A percentile compares a stretch with the other conserved stretches of the same genome.
phyloP scores from a whole-genome alignment of 2,329 filamentous ascomycete species.

The Nothopassalora personata region DNA sequence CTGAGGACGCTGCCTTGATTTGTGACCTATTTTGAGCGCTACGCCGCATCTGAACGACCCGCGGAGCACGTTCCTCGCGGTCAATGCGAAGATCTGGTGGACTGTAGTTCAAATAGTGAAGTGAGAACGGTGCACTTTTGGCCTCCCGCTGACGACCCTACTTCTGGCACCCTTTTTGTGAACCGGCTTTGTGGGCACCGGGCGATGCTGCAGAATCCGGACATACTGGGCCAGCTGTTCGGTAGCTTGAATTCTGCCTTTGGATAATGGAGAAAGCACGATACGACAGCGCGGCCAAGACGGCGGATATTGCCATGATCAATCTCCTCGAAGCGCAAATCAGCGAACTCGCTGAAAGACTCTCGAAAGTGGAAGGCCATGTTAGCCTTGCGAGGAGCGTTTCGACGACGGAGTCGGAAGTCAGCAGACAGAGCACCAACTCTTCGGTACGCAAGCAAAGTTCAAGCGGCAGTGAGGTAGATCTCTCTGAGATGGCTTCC shows the following conservation, averaged over 20 bases:
- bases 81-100: not conserved
- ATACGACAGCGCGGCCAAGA: not conserved
- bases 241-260: not conserved
- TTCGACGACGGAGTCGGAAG: not conserved
- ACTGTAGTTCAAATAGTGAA: not conserved
- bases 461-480: not conserved
- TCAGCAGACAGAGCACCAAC: slow-evolving; percentile 1
- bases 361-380: not conserved
- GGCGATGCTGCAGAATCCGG: not conserved
- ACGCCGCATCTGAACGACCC: not conserved
- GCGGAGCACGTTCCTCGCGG: not conserved
- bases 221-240: not conserved
- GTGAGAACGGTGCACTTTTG: not conserved
- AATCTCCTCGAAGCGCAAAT: slow-evolving; percentile 4
- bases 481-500: not conserved
- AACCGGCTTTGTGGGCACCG: not conserved
- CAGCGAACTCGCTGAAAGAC: not conserved
- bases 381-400: not conserved
- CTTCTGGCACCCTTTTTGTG: not conserved
- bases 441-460: not conserved
- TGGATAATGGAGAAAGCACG: not conserved
- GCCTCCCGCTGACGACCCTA: not conserved
- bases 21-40: not conserved
- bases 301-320: not conserved
- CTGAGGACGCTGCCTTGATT: not conserved